Evolutionary conservation across 495 filamentous ascomycete genomes (phyloP).

Genomic region (Lindgomyces ingoldianus): DNA sequence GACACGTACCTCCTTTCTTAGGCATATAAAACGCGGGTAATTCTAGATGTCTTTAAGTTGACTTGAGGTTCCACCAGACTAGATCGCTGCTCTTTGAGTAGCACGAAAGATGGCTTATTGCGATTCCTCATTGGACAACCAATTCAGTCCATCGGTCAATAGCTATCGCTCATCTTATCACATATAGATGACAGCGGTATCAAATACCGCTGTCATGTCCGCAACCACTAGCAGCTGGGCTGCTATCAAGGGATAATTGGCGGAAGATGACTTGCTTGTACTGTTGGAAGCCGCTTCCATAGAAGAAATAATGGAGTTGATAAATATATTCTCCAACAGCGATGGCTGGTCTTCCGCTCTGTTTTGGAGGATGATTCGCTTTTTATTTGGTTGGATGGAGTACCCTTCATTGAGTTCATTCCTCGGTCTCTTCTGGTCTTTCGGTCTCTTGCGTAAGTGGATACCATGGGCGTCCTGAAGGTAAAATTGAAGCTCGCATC

Average conservation of each 20-base stretch:
- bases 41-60: too few relatives aligned
- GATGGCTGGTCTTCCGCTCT: not conserved
- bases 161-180: too few relatives aligned
- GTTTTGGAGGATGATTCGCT: not conserved
- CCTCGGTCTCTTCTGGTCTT: constrained; percentile 6
- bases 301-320: constrained; percentile 11
- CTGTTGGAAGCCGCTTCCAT: constrained; percentile 9
- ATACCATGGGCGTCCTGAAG: constrained; percentile 9
- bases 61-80: too few relatives aligned
- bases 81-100: too few relatives aligned
- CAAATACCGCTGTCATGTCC: not conserved
- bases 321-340: constrained; percentile 8
- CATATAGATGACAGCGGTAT: constrained; percentile 11
- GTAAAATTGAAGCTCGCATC: constrained; percentile 8
- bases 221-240: not conserved
- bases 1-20: too few relatives aligned
- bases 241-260: not conserved
- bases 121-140: too few relatives aligned
- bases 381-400: not conserved
- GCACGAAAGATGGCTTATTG: too few relatives aligned
- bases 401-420: constrained; percentile 2
- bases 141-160: too few relatives aligned
- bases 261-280: constrained; percentile 14
- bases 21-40: too few relatives aligned
- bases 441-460: constrained; percentile 12